Base-by-base conservation (phyloP, 2,329 filamentous ascomycete species). In the Cladosporium velox region DNA sequence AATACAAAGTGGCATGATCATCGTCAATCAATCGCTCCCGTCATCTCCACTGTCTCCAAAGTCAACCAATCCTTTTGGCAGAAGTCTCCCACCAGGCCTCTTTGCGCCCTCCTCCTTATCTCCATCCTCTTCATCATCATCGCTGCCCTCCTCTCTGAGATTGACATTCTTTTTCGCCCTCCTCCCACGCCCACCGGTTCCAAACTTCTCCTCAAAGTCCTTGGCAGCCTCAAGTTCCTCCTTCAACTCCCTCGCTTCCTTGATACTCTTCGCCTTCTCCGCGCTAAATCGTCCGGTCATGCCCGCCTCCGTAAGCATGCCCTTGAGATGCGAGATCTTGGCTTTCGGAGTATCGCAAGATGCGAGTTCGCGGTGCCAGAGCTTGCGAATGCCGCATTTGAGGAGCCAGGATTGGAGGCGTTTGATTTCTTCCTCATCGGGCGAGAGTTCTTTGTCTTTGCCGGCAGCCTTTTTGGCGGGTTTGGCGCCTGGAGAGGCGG, bases 341-440 rank as follows among this genome's bases (percentile, higher is more conserved):
- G 87, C 91, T 67, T 88, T 90, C 4, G 85, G 76, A 28, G 93
- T 91, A 65, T 89, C 86, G 72, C 87, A 93, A 64, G 88, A 83
- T 76, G 91, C 91, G 32, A 99, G 84, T 78, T 97, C 92, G 69
- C 90, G 88, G 59, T 86, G 87, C 94, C 95, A 99, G 68, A 97
- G 86, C 76, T 97, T 98, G 63, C 92, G 90, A 65, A 97, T 87
- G 34, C 94, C 94, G 74, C 94, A 99, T 78, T 97, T 97, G 55
- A 90, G 80, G 7, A 99, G 85, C 78, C 94, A 92, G 10, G 88
- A 87, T 79, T 98, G 94, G 3, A 98, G 83, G 59, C 89, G 90
- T 78, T 97, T 98, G 75, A 97, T 90, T 76, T 96, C 91, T 3
- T 86, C 88, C 67, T 92, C 87, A 67, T 93, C 86, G 0, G 90